These are phyloP conservation scores for Xylariaceae sp. DNA, from an alignment of 2,329 filamentous ascomycete genomes.

Conservation along the genomic window DNA sequence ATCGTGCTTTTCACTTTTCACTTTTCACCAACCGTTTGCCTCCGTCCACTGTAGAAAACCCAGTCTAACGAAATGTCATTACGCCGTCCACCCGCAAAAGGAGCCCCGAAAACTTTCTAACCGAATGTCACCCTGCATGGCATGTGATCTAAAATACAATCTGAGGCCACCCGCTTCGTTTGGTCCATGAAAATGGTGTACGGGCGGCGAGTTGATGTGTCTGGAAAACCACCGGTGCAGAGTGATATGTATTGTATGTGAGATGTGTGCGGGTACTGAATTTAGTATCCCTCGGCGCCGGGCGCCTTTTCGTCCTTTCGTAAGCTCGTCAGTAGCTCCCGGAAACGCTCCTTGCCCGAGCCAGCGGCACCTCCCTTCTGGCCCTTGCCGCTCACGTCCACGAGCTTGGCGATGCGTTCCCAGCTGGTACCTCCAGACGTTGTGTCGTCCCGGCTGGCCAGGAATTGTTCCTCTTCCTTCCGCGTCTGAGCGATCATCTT, in stretches of 20 bases:
- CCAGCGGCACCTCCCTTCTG: slow-evolving; percentile 78
- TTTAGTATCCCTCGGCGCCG: slow-evolving; percentile 57
- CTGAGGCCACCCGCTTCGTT: too few species aligned
- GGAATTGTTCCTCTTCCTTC: slow-evolving; percentile 88
- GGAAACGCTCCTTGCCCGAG: slow-evolving; percentile 93
- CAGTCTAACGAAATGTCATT: too few species aligned
- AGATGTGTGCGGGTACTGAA: not conserved
- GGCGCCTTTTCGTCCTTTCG: slow-evolving; percentile 88
- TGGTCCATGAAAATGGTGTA: too few species aligned
- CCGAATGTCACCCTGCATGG: slow-evolving; percentile 13
- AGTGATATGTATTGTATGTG: too few species aligned
- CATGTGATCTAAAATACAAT: slow-evolving; percentile 25
- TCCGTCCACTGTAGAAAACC: slow-evolving; percentile 11
- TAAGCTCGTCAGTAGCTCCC: slow-evolving; percentile 79
- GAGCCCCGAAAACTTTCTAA: slow-evolving; percentile 15
- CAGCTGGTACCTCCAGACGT: slow-evolving; percentile 93
- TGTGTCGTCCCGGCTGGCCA: slow-evolving; percentile 84
- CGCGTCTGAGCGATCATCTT: slow-evolving; percentile 84
- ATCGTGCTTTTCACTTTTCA: slow-evolving; percentile 4
- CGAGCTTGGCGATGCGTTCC: slow-evolving; percentile 95
- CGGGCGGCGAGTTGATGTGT: too few species aligned
- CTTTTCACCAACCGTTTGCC: not conserved
- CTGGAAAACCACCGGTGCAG: too few species aligned
- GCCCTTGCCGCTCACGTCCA: slow-evolving; percentile 95
- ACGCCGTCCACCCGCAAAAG: slow-evolving; percentile 20